Evolutionary conservation across 371 early-diverging fungal species (phyloP), one percentile per base, ranked within the genome.

Genomic region (Nematocida homosporus): DNA sequence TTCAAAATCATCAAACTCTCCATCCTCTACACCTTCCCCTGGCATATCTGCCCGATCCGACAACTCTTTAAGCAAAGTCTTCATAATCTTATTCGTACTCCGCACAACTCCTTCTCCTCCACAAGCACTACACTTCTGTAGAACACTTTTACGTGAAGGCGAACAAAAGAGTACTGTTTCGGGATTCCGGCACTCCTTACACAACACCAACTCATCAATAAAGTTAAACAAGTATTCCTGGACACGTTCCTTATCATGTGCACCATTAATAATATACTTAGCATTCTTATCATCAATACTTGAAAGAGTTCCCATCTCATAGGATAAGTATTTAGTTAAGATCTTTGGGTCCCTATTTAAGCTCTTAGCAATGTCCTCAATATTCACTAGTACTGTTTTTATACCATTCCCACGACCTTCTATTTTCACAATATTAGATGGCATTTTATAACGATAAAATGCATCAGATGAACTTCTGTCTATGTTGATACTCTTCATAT

Each of bases 371-470:
- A 98, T 89, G 77, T 94, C 94, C 42, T 89, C 81, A 90, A 98
- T 92, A 87, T 98, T 98, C 53, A 91, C 90, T 78, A 98, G 87
- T 50, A 95, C 92, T 27, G 99, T 98, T 85, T 95, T 96, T 85
- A 93, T 94, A 78, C 95, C 94, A 86, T 95, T 96, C 56, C 95
- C 95, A 85, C 89, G 91, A 72, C 97, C 97, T 86, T 97, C 97
- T 69, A 93, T 88, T 88, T 92, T 79, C 41, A 76, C 51, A 29
- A 38, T 32, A 35, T 87, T 81, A 72, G 86, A 87, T 65, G 95
- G 97, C 99, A 98, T 98, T 87, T 95, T 97, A 89, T 98, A 98
- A 68, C 99, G 90, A 86, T 97, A 94, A 85, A 92, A 97, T 64
- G 89, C 84, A 86, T 95, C 95, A 66, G 90, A 66, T 50, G 65